Base-by-base conservation (phyloP, 2,329 filamentous ascomycete genomes). In the Penicillium sp. region DNA sequence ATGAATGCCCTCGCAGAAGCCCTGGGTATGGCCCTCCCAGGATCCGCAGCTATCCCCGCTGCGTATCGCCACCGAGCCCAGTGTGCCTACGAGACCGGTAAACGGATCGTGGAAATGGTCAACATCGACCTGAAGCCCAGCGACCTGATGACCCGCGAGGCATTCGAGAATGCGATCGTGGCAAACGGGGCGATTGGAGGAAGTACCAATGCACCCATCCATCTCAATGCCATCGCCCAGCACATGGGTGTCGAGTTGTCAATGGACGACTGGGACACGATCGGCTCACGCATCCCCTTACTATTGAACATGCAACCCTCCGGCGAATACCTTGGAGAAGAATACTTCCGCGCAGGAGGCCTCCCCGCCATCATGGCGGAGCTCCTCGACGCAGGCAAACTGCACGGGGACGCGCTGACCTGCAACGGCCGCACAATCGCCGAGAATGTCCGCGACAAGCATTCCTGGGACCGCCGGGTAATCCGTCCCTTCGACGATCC, bases 111-210 rank as follows among this genome's bases (percentile, higher is more conserved):
- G 24, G 79, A 80, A 53, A 82, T 83, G 80, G 79, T 83, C 4
- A 69, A 75, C 27, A 68, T 73, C 27, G 79, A 83, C 65, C 73
- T 77, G 33, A 82, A 79, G 59, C 83, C 83, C 2, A 81, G 78
- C 61, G 82, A 85, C 58, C 81, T 85, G 65, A 78, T 85, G 78
- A 85, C 82, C 0, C 75, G 81, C 3, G 69, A 80, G 56, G 82
- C 83, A 0, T 85, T 85, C 57, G 82, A 85, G 70, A 85, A 85
- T 59, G 82, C 81, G 6, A 82, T 85, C 31, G 79, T 81, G 6
- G 78, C 77, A 43, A 84, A 83, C 60, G 82, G 81, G 1, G 82
- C 83, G 19, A 83, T 85, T 54, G 83, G 83, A 27, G 83, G 83
- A 14, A 83, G 80, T 61, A 84, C 83, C 4, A 85, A 85, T 60